phyloP scores from a whole-genome alignment of 2,329 filamentous ascomycete genomes.

The Apiospora phragmitis region DNA sequence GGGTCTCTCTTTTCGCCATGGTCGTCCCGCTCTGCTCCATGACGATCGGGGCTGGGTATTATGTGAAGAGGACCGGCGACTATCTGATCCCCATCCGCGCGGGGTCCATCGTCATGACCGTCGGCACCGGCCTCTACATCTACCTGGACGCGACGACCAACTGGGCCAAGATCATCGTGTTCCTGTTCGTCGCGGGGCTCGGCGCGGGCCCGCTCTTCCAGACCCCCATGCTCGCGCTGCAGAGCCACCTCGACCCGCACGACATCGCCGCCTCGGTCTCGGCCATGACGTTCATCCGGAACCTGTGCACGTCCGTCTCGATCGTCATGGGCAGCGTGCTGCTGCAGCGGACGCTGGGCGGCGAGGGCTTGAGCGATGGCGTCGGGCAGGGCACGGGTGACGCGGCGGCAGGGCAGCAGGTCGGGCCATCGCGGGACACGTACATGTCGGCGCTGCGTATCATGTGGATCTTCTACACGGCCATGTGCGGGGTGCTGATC shows the following conservation, averaged over 20 bases:
- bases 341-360: constrained; percentile 43
- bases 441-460: constrained; percentile 5
- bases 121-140: constrained; percentile 47
- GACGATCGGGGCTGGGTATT: constrained; percentile 31
- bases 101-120: constrained; percentile 45
- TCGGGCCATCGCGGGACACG: not conserved
- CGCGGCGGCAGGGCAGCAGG: not conserved
- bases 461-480: constrained; percentile 14
- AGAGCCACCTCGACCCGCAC: constrained; percentile 46
- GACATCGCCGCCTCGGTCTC: constrained; percentile 57
- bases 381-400: not conserved
- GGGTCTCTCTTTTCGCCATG: constrained; percentile 47
- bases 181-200: constrained; percentile 46
- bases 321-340: constrained; percentile 61
- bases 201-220: constrained; percentile 56
- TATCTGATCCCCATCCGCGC: constrained; percentile 46
- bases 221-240: constrained; percentile 53
- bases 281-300: constrained; percentile 54
- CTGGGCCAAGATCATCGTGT: constrained; percentile 32
- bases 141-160: constrained; percentile 46
- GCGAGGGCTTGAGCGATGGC: not conserved
- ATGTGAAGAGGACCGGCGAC: constrained; percentile 43
- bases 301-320: constrained; percentile 54
- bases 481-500: constrained; percentile 24
- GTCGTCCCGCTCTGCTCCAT: constrained; percentile 29